These are phyloP conservation scores for Sindora glabra DNA, from an alignment of 306 rosid species.

Conservation along the genomic window DNA sequence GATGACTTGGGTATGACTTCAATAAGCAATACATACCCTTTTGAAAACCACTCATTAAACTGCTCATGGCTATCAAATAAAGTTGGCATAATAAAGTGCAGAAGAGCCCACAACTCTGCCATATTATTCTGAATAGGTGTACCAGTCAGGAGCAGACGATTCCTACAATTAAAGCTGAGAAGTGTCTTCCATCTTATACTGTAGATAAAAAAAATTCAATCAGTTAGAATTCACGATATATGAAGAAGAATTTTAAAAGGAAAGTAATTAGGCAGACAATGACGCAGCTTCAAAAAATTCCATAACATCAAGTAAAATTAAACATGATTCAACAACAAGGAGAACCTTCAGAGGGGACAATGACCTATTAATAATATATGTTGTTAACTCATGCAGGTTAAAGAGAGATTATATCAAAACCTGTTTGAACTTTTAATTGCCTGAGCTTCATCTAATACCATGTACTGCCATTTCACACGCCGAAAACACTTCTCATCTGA, in stretches of 20 bases:
- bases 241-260: neutral
- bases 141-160: slow-evolving; percentile 87
- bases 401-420: slow-evolving; percentile 31
- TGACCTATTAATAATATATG: neutral
- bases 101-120: slow-evolving; percentile 99
- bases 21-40: slow-evolving; percentile 59
- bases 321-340: neutral
- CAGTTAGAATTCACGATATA: neutral
- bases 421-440: slow-evolving; percentile 93
- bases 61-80: slow-evolving; percentile 97
- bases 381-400: neutral
- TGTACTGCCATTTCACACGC: slow-evolving; percentile 98
- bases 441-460: slow-evolving; percentile 99
- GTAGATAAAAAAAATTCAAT: slow-evolving; percentile 24
- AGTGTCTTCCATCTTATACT: slow-evolving; percentile 99
- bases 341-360: slow-evolving; percentile 1
- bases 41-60: slow-evolving; percentile 99
- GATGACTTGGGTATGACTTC: slow-evolving; percentile 4
- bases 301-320: slow-evolving; percentile 9
- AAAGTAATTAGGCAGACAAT: neutral
- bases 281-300: slow-evolving; percentile 2
- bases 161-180: slow-evolving; percentile 95
- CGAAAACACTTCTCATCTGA: slow-evolving; percentile 79
- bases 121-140: slow-evolving; percentile 97
- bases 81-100: slow-evolving; percentile 97